These are phyloP conservation scores for Decorospora gaudefroyi DNA, from an alignment of 2,329 filamentous ascomycete species.

Conservation along the genomic window DNA sequence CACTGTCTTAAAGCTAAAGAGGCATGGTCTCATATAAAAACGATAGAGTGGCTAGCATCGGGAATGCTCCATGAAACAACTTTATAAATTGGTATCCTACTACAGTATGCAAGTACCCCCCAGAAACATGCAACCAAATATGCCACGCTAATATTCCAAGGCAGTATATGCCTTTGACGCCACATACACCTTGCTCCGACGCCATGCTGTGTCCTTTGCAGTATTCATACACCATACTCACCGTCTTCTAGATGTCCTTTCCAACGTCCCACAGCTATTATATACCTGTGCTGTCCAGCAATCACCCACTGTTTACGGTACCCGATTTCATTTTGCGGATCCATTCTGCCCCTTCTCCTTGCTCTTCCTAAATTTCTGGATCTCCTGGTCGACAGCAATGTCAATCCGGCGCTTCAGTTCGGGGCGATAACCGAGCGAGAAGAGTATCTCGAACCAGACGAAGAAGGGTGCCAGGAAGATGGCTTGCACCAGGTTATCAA, in stretches of 20 bases:
- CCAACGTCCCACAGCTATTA: constrained; percentile 1
- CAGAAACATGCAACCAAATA: constrained; percentile 1
- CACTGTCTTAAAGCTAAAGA: too few species aligned
- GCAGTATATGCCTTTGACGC: constrained; percentile 14
- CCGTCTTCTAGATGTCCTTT: background rate
- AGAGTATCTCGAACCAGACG: constrained; percentile 93
- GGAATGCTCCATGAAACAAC: background rate
- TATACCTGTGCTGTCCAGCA: background rate
- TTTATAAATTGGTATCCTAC: constrained; percentile 16
- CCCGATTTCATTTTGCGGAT: constrained; percentile 23
- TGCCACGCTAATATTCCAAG: constrained; percentile 6
- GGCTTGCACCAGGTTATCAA: constrained; percentile 91
- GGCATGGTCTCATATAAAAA: too few species aligned
- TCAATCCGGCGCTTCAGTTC: constrained; percentile 83
- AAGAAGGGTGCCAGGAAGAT: constrained; percentile 93
- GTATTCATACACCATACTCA: constrained; percentile 10
- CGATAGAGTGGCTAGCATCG: too few species aligned
- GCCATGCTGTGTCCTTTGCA: constrained; percentile 26
- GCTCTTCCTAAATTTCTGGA: constrained; percentile 69
- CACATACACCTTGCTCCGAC: constrained; percentile 29
- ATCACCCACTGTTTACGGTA: background rate
- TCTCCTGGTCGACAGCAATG: constrained; percentile 72
- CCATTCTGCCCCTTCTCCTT: constrained; percentile 54
- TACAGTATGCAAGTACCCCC: constrained; percentile 5
- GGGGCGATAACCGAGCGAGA: constrained; percentile 85